Evolutionary conservation across 208 protist genomes (phyloP), one percentile per base, ranked within the genome.

Genomic region (Crithidia acanthocephali): DNA sequence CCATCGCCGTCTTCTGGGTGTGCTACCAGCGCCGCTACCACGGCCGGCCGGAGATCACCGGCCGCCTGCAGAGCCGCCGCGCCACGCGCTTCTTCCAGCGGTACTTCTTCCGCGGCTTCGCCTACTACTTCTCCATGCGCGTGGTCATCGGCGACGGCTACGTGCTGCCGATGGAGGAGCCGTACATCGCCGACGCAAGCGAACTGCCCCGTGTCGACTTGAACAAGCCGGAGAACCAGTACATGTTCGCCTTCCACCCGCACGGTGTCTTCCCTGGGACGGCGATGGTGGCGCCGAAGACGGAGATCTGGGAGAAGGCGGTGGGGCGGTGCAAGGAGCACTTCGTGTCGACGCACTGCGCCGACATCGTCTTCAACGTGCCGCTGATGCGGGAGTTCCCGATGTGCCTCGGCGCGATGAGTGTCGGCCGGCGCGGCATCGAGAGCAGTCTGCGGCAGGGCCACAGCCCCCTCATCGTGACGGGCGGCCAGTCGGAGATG

Each of bases 401-500:
- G 67, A 62, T 95, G 57, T 57, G 63, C 6, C 73, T 92, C 3
- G 88, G 88, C 51, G 74, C 72, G 27, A 77, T 90, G 42, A 80
- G 76, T 10, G 90, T 95, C 5, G 83, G 74, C 47, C 87, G 90
- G 27, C 55, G 68, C 20, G 64, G 73, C 52, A 81, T 95, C 48
- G 79, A 81, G 47, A 63, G 68, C 28, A 93, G 80, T 62, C 74
- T 95, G 30, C 35, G 72, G 28, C 72, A 70, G 8, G 92, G 90
- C 42, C 88, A 92, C 76, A 91, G 90, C 58, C 66, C 80, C 2
- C 20, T 95, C 22, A 89, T 97, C 35, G 92, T 97, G 18, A 91
- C 85, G 1, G 92, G 92, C 35, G 92, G 92, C 20, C 92, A 97
- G 76, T 84, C 92, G 1, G 92, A 97, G 81, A 93, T 97, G 87